These are phyloP conservation scores for Xerocomus spinulosus DNA, from an alignment of 768 basidiomycete genomes.

Conservation along the genomic window DNA sequence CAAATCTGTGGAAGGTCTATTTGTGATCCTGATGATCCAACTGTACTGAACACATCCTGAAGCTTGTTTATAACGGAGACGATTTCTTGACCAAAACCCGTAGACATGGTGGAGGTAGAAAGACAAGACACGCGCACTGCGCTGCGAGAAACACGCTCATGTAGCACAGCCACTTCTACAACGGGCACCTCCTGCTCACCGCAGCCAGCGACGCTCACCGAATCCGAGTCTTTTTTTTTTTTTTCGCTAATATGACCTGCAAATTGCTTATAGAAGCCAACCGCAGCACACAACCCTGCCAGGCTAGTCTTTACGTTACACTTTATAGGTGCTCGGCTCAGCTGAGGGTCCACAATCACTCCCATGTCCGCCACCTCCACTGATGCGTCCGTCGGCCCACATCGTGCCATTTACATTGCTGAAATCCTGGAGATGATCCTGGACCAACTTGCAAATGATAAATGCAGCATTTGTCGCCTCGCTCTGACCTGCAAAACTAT, in stretches of 20 bases:
- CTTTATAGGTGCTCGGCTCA: not conserved
- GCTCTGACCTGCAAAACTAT: constrained; percentile 21
- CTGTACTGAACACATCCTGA: constrained; percentile 84
- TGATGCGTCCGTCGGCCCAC: not conserved
- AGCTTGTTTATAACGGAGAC: constrained; percentile 82
- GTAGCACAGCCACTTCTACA: constrained; percentile 26
- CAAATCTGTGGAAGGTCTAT: constrained; percentile 93
- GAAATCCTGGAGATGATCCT: constrained; percentile 23
- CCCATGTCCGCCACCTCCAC: constrained; percentile 2
- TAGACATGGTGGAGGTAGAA: constrained; percentile 35
- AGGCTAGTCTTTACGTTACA: too few relatives aligned
- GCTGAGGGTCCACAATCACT: not conserved
- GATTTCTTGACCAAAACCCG: constrained; percentile 76
- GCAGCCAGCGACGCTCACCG: not conserved
- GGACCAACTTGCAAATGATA: constrained; percentile 17
- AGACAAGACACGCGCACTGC: constrained; percentile 10
- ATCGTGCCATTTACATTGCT: constrained; percentile 15
- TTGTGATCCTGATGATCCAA: constrained; percentile 69
- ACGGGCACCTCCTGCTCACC: not conserved
- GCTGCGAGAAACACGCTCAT: constrained; percentile 21
- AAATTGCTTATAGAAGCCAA: not conserved
- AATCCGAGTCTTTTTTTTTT: not conserved
- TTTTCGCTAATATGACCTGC: not conserved
- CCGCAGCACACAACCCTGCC: too few relatives aligned
- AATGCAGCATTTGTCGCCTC: constrained; percentile 13